phyloP scores from a whole-genome alignment of 1,284 basidiomycete genomes.

The Omphalotus olearius region DNA sequence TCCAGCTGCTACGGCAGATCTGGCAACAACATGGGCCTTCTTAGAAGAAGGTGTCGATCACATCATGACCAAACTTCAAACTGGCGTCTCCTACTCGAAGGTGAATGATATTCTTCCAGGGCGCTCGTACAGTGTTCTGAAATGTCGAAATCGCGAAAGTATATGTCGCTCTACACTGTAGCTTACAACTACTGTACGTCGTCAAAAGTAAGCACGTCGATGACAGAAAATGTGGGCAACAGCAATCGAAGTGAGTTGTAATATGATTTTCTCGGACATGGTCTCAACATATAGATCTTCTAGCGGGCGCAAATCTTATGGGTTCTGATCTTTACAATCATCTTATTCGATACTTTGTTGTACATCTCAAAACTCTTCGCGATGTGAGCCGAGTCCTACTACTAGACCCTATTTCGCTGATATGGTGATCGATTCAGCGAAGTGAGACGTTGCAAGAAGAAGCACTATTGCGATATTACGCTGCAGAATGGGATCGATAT shows the following conservation, averaged over 20 bases:
- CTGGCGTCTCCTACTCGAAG: constrained; percentile 86
- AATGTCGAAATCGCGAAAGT: constrained; percentile 30
- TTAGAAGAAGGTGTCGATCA: constrained; percentile 88
- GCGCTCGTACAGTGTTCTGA: neutral
- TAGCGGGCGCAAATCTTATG: constrained; percentile 88
- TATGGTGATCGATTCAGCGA: constrained; percentile 33
- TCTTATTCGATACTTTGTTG: constrained; percentile 79
- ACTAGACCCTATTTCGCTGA: neutral
- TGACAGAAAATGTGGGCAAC: constrained; percentile 31
- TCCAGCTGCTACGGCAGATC: constrained; percentile 45
- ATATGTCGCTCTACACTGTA: constrained; percentile 90
- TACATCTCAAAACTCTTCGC: constrained; percentile 65
- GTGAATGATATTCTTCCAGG: constrained; percentile 10
- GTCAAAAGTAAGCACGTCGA: constrained; percentile 66
- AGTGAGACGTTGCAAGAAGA: constrained; percentile 78
- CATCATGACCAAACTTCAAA: constrained; percentile 86
- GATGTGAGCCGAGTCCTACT: constrained; percentile 30
- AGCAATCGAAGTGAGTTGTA: constrained; percentile 55
- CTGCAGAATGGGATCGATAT: constrained; percentile 92
- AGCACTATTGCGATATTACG: constrained; percentile 88
- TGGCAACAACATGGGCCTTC: constrained; percentile 84
- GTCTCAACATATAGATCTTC: constrained; percentile 13
- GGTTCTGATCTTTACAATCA: constrained; percentile 90
- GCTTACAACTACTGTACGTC: constrained; percentile 96
- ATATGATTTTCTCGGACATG: constrained; percentile 16